Evolutionary conservation across 2,329 filamentous ascomycete genomes (phyloP).

Genomic region (Arthroderma sp.): DNA sequence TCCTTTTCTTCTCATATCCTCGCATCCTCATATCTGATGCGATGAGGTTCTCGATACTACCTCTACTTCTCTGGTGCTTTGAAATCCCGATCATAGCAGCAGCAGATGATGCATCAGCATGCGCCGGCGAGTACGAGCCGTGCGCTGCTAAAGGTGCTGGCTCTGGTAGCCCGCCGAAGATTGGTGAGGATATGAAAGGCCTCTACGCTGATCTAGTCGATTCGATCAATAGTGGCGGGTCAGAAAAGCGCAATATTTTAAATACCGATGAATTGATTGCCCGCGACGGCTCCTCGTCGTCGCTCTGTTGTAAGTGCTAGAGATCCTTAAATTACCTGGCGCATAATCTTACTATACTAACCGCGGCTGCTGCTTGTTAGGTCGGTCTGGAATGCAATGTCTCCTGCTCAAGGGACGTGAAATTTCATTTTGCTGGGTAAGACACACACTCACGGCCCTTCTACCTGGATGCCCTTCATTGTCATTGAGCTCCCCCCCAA

Average conservation of each 20-base stretch:
- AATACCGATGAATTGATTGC: not conserved
- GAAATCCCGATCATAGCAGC: not conserved
- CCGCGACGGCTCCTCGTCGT: not conserved
- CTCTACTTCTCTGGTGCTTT: not conserved
- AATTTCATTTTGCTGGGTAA: constrained; percentile 37
- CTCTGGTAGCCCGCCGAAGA: constrained; percentile 13
- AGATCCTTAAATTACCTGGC: not conserved
- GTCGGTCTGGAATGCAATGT: constrained; percentile 21
- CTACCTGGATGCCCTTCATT: not conserved
- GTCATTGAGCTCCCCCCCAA: not conserved
- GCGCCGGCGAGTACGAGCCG: constrained; percentile 16
- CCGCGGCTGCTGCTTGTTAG: not conserved
- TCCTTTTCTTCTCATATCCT: too few relatives aligned
- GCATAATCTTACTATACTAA: not conserved
- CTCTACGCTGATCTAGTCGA: constrained; percentile 20
- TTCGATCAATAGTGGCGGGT: constrained; percentile 10
- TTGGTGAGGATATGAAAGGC: constrained; percentile 17
- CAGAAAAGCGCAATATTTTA: not conserved
- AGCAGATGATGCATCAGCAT: constrained; percentile 4
- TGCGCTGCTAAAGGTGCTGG: constrained; percentile 21
- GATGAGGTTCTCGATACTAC: not conserved
- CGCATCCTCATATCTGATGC: not conserved
- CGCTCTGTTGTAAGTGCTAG: constrained; percentile 14
- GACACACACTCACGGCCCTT: not conserved
- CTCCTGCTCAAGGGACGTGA: constrained; percentile 27